A percentile compares a stretch with the other conserved stretches of the same genome.
These are phyloP conservation scores for Colletotrichum incanum DNA, from an alignment of 2,329 filamentous ascomycete genomes.

Conservation along the genomic window DNA sequence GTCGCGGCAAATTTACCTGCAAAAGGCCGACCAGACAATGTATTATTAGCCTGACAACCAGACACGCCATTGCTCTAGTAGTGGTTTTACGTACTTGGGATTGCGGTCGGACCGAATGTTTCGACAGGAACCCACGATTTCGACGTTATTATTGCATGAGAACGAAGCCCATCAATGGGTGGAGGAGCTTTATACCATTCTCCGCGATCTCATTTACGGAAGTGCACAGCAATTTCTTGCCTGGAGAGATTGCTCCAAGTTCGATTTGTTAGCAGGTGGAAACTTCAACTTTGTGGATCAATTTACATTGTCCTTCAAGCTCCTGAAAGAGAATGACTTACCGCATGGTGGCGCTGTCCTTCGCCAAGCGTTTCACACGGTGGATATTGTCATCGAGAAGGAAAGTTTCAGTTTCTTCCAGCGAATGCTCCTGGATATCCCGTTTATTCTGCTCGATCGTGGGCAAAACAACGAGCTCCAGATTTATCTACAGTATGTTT, in stretches of 20 bases:
- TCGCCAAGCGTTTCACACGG: not conserved
- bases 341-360: not conserved
- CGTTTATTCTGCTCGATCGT: fast-evolving
- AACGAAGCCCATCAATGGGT: no score
- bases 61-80: no score
- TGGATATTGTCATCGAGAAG: not conserved
- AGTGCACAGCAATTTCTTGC: not conserved
- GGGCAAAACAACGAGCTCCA: not conserved
- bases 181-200: not conserved
- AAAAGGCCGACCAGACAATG: not conserved
- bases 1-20: not conserved
- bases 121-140: not conserved
- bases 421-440: not conserved
- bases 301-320: not conserved
- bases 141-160: not conserved
- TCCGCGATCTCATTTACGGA: not conserved
- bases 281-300: not conserved
- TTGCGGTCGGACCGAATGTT: no score
- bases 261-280: fast-evolving
- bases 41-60: not conserved
- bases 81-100: not conserved
- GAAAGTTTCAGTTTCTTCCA: not conserved
- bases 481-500: not conserved
- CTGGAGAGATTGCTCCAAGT: not conserved
- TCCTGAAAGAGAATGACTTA: not conserved